Evolutionary conservation across 208 protist species (phyloP), one percentile per base, ranked within the genome.

Genomic region (Leptomonas seymouri): DNA sequence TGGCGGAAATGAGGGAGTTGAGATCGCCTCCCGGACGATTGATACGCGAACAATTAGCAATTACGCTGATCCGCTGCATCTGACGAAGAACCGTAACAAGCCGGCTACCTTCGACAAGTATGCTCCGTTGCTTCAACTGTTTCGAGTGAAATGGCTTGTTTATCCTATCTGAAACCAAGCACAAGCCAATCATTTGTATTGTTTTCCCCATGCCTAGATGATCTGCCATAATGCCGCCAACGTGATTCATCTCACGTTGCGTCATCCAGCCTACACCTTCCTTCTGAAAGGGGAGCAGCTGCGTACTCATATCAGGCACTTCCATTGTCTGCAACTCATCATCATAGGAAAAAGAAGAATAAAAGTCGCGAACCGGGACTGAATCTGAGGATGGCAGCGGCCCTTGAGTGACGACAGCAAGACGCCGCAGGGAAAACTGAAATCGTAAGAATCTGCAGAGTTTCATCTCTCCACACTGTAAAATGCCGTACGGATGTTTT

Each of bases 141-240:
- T 65, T 78, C 18, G 71, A 42, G 25, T 62, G 20, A 0, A 86
- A n/a, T 14, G 71, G 45, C 61, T 82, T 80, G 51, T 86, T 86
- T 3, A 86, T 77, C 15, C 58, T 71, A 46, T 93, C 81, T 11
- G 91, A 93, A 3, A 87, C 77, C 6, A 97, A 63, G 68, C 89
- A 97, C 42, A 97, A 59, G 1, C 85, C 93, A 59, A 97, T 95
- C 90, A 97, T 97, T 58, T 97, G 93, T 36, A 97, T 77, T 3
- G 93, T 97, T 72, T 97, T 97, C 1, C 93, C 93, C 87, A 97
- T 94, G 14, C 93, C 93, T 16, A 97, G 74, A 57, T 97, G 93
- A 55, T 97, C 93, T 0, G 93, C 90, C 90, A 97, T 95, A 36
- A 97, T 95, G 21, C 93, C 93, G 14, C 93, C 93, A 18, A 91